Conservation (phyloP, 2,329 filamentous ascomycete genomes). For the Stachybotrys chartarum region DNA sequence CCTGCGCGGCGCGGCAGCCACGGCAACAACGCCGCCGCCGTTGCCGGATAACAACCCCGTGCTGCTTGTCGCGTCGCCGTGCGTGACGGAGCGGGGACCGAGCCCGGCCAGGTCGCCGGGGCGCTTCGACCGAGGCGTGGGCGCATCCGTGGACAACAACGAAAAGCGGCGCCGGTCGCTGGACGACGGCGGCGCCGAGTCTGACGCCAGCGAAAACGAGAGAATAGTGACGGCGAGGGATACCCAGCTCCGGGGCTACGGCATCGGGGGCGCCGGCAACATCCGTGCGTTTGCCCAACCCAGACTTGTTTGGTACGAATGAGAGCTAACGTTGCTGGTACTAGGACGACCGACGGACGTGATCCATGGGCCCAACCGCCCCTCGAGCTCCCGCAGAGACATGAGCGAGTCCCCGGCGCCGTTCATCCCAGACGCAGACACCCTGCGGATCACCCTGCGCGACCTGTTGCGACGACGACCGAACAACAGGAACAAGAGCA, state of each 20-base stretch:
- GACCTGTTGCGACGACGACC: not conserved
- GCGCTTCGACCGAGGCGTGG: not conserved
- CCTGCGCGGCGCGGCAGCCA: constrained; percentile 3
- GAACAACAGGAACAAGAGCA: not conserved
- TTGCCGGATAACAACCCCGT: not conserved
- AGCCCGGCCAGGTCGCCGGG: not conserved
- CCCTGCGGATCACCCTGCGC: not conserved
- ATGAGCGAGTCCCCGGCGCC: not conserved
- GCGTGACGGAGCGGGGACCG: not conserved
- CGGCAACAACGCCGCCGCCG: not conserved
- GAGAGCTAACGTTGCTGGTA: not conserved
- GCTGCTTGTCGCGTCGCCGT: not conserved
- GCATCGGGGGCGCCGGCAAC: constrained; percentile 31
- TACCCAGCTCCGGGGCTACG: constrained; percentile 26
- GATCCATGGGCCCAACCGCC: constrained; percentile 9
- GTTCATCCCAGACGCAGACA: not conserved
- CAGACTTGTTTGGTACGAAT: not conserved
- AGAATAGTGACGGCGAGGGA: constrained; percentile 20
- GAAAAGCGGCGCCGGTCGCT: constrained; percentile 1
- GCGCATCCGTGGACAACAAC: not conserved
- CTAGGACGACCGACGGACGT: constrained; percentile 15
- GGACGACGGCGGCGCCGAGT: constrained; percentile 7
- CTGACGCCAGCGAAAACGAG: constrained; percentile 10
- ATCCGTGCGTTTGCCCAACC: constrained; percentile 20
- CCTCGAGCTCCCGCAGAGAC: not conserved